Evolutionary conservation across 192 early-diverging fungal genomes (phyloP), one percentile per base, ranked within the genome.

Genomic region (Coemansia sp.): DNA sequence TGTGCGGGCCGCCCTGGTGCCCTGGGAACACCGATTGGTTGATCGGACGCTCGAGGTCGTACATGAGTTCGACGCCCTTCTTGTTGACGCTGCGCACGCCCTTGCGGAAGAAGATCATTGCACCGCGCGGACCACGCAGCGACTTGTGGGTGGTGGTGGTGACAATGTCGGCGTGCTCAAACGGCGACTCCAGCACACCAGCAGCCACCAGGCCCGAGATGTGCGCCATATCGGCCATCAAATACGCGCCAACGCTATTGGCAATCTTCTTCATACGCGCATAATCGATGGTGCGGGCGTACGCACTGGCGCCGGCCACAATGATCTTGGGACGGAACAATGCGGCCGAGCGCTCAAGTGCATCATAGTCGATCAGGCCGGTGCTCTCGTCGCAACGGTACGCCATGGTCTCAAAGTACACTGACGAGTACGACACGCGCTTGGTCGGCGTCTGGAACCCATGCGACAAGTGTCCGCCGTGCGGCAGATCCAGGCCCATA

Each of bases 61-160:
- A 99, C 65, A 84, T 65, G 49, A 89, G 88, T 75, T 87, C 84
- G 54, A 90, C 86, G 32, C 93, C 93, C 84, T 99, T 99, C 84
- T 96, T 94, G 83, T 93, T 89, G 60, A 88, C 83, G 41, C 70
- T 78, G 17, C 93, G 88, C 45, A 95, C 86, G 67, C 97, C 97
- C 74, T 93, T 93, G 64, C 97, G 88, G 89, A 88, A 99, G 78
- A 99, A 98, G 82, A 99, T 98, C 90, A 99, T 93, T 54, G 94
- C 92, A 55, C 97, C 97, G 65, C 96, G 88, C 29, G 97, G 97
- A n/a, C 97, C 97, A 63, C 97, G 86, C 49, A 99, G 87, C 14
- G 95, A 96, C 75, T 99, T 99, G 87, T 99, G 97, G 2, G 97
- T 99, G 56, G 97, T 99, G 27, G 97, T 99, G 10, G 95, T 99